phyloP scores from a whole-genome alignment of 306 rosid species.

The Castanopsis chinensis region DNA sequence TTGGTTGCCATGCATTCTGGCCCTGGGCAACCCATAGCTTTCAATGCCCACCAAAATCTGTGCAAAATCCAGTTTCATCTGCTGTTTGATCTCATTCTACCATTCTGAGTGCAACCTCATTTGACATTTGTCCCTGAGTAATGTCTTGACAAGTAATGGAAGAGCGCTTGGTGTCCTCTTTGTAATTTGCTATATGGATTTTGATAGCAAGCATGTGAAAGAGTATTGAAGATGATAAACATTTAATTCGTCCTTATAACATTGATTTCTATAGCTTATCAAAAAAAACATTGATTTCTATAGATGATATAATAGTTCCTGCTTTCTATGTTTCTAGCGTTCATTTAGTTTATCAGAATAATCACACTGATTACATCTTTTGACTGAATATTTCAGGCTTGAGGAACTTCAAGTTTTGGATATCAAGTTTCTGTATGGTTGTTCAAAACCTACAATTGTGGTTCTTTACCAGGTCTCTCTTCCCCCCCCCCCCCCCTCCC shows the following conservation, averaged over 20 bases:
- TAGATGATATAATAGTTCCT: neutral
- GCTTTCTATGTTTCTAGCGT: neutral
- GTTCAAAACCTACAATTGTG: conserved; percentile 94
- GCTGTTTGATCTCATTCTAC: no score
- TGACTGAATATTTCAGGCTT: conserved; percentile 60
- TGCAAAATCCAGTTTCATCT: no score
- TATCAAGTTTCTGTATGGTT: conserved; percentile 91
- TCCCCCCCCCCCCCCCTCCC: no score
- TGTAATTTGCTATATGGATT: no score
- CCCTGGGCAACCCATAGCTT: no score
- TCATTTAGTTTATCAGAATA: neutral
- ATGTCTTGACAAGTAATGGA: no score
- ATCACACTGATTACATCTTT: neutral
- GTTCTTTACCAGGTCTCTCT: conserved; percentile 86
- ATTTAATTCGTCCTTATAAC: neutral
- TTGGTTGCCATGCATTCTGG: no score
- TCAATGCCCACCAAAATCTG: no score
- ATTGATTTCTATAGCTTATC: neutral
- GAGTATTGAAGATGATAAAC: neutral
- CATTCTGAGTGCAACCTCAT: no score
- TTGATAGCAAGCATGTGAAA: no score
- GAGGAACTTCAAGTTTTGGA: conserved; percentile 99
- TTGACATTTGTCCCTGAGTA: no score
- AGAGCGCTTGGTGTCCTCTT: no score
- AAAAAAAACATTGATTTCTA: neutral